Conservation (phyloP, 1,284 basidiomycete species). For the Tylopilus microsporus region DNA sequence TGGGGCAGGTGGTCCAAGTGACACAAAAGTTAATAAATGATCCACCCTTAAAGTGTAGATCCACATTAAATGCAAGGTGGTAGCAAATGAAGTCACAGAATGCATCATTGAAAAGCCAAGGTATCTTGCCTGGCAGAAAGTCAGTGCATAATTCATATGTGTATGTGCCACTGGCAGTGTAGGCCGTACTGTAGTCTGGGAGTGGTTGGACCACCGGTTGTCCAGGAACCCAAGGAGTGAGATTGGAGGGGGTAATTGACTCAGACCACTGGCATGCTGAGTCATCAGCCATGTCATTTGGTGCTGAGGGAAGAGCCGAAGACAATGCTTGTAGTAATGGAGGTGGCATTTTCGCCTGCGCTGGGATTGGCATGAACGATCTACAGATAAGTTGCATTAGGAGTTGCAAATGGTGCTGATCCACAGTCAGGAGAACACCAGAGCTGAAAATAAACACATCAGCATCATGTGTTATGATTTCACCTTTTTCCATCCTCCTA, state of each 20-base stretch:
- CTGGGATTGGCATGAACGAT: too few species aligned
- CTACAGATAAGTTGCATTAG: background rate
- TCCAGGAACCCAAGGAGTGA: too few species aligned
- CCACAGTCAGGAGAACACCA: background rate
- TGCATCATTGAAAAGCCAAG: background rate
- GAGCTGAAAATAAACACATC: background rate
- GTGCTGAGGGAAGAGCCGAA: too few species aligned
- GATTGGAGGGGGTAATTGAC: too few species aligned
- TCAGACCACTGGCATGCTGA: too few species aligned
- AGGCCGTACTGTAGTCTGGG: background rate
- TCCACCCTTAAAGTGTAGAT: background rate
- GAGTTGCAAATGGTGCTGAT: background rate
- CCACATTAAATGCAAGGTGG: constrained; percentile 2
- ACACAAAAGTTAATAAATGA: background rate
- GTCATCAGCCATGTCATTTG: too few species aligned
- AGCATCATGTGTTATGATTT: too few species aligned
- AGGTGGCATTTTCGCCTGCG: background rate
- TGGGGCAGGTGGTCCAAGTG: background rate
- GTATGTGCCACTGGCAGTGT: background rate
- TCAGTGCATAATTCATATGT: background rate
- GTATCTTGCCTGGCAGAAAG: background rate
- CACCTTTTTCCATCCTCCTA: too few species aligned
- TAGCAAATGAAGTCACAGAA: background rate
- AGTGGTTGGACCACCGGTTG: background rate
- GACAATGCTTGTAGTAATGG: background rate